A percentile compares a stretch with the other conserved stretches of the same genome.
phyloP scores from a whole-genome alignment of 257 asterid species.

The Mitragyna speciosa region DNA sequence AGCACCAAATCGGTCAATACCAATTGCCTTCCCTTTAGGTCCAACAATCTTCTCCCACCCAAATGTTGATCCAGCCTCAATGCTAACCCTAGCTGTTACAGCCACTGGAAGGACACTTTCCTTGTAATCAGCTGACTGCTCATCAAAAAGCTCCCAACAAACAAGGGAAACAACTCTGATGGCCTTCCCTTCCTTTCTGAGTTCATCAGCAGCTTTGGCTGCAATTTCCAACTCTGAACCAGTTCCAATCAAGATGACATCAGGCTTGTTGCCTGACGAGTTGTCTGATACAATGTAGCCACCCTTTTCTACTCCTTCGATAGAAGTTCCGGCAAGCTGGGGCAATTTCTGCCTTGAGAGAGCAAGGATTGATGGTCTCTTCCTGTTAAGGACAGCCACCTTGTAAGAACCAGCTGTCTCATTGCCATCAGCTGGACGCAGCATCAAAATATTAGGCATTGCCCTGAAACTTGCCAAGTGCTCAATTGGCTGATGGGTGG shows the following conservation, averaged over 20 bases:
- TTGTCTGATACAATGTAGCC: constrained; percentile 60
- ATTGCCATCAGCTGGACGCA: constrained; percentile 88
- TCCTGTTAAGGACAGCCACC: constrained; percentile 66
- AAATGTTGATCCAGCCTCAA: constrained; percentile 79
- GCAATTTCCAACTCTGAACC: constrained; percentile 79
- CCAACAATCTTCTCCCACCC: constrained; percentile 78
- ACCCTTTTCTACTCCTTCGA: constrained; percentile 71
- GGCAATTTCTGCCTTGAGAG: constrained; percentile 68
- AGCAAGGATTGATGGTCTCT: constrained; percentile 70
- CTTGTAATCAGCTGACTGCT: constrained; percentile 69
- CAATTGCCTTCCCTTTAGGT: constrained; percentile 64
- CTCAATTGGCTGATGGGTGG: constrained; percentile 78
- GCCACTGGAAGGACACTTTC: constrained; percentile 63
- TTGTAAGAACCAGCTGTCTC: constrained; percentile 84
- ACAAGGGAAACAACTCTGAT: constrained; percentile 81
- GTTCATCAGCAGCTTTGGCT: constrained; percentile 62
- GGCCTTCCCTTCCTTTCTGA: constrained; percentile 71
- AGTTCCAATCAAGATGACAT: constrained; percentile 58
- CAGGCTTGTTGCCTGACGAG: constrained; percentile 62
- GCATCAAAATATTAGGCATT: constrained; percentile 70
- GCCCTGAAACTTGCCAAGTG: constrained; percentile 77
- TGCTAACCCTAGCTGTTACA: constrained; percentile 71
- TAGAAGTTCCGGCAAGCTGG: constrained; percentile 60
- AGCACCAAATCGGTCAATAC: constrained; percentile 67
- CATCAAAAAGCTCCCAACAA: constrained; percentile 78